A percentile compares a stretch with the other conserved stretches of the same genome.
These are phyloP conservation scores for Drosera spatulata DNA, from an alignment of 179 eudicot species.

Conservation along the genomic window DNA sequence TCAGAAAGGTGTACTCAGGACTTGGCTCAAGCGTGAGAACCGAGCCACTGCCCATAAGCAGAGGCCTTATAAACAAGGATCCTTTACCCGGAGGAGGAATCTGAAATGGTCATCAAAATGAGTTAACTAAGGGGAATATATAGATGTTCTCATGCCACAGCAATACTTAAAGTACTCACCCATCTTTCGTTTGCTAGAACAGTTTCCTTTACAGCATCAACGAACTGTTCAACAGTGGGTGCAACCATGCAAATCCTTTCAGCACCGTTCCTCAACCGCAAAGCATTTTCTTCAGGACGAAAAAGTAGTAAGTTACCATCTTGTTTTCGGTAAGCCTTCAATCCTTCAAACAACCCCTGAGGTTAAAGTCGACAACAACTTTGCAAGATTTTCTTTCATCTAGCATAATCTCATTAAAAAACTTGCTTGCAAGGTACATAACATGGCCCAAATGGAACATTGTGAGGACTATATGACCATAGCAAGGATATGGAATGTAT, in stretches of 20 bases:
- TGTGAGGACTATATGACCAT: too few species aligned
- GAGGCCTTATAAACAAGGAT: constrained; percentile 73
- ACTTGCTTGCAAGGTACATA: too few species aligned
- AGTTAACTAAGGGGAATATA: too few species aligned
- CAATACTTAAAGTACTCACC: constrained; percentile 26
- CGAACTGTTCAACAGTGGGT: constrained; percentile 81
- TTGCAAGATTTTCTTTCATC: too few species aligned
- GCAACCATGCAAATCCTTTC: constrained; percentile 99
- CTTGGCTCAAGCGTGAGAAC: constrained; percentile 88
- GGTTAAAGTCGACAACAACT: neutral
- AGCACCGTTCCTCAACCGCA: constrained; percentile 75
- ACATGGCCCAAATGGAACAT: too few species aligned
- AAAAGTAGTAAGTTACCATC: constrained; percentile 76
- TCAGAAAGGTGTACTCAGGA: constrained; percentile 85
- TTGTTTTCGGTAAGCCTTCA: constrained; percentile 76
- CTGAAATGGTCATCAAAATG: constrained; percentile 23
- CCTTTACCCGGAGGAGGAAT: constrained; percentile 92
- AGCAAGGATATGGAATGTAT: too few species aligned
- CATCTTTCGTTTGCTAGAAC: constrained; percentile 90
- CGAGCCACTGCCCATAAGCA: constrained; percentile 91
- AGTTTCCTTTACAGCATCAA: constrained; percentile 80
- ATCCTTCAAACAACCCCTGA: constrained; percentile 94
- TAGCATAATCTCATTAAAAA: too few species aligned
- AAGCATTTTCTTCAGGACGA: constrained; percentile 89
- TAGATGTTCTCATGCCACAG: too few species aligned